Evolutionary conservation across 208 protist genomes (phyloP).

Genomic region (Tritrichomonas foetus): DNA sequence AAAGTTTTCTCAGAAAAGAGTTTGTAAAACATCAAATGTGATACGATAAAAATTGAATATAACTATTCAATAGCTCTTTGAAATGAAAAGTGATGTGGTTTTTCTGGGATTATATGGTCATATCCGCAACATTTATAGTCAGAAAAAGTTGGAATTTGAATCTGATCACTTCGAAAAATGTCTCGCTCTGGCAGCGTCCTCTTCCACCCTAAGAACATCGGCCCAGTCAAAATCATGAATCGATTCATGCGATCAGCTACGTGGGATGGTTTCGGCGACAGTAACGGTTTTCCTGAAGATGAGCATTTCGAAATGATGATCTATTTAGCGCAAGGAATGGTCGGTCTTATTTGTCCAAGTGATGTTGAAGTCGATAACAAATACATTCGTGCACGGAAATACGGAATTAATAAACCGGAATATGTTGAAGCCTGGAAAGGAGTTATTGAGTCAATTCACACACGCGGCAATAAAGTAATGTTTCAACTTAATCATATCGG

Average conservation of each 20-base stretch:
- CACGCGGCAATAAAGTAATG: background rate
- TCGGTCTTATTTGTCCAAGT: background rate
- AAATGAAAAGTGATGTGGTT: too few relatives aligned
- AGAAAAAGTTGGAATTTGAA: too few relatives aligned
- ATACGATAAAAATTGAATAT: too few relatives aligned
- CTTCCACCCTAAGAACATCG: background rate
- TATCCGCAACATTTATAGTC: too few relatives aligned
- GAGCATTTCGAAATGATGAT: background rate
- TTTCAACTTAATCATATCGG: background rate
- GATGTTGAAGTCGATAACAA: background rate
- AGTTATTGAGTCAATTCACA: background rate
- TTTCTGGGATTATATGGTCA: too few relatives aligned
- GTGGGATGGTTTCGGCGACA: background rate
- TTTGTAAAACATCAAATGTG: too few relatives aligned
- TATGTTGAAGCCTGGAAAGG: background rate
- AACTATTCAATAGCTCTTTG: too few relatives aligned
- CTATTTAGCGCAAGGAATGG: background rate
- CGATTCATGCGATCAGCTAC: conserved; percentile 8
- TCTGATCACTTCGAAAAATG: background rate
- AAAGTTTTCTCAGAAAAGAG: too few relatives aligned
- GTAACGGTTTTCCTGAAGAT: background rate
- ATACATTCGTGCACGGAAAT: background rate
- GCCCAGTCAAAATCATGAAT: background rate
- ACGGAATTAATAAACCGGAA: background rate
- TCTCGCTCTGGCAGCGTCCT: background rate